A percentile compares a stretch with the other conserved stretches of the same genome.
These are phyloP conservation scores for Microascus cirrosus DNA, from an alignment of 2,329 filamentous ascomycete genomes.

Conservation along the genomic window DNA sequence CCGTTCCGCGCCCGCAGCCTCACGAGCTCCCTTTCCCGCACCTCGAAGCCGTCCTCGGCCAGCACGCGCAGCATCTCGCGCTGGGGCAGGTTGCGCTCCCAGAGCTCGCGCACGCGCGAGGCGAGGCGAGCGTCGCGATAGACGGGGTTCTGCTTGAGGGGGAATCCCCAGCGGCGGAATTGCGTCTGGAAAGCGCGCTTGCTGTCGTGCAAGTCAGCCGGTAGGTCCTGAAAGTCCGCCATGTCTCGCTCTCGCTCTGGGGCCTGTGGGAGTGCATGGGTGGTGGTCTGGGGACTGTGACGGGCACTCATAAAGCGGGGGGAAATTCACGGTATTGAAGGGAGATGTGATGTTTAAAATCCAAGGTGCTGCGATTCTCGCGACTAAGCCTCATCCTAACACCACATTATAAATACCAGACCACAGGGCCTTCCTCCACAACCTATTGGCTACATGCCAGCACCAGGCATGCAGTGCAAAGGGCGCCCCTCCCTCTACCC, in stretches of 20 bases:
- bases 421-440: neutral
- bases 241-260: conserved; percentile 8
- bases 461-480: neutral
- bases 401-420: neutral
- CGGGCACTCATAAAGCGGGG: too few species aligned
- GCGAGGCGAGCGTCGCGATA: conserved; percentile 60
- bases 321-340: too few species aligned
- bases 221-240: conserved; percentile 1
- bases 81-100: conserved; percentile 63
- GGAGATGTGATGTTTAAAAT: neutral
- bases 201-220: conserved; percentile 26
- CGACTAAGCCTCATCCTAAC: neutral
- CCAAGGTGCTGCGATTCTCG: neutral
- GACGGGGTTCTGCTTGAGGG: conserved; percentile 59
- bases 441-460: neutral
- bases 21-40: conserved; percentile 61
- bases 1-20: conserved; percentile 58
- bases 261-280: neutral
- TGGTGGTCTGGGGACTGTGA: neutral
- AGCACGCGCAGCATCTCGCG: conserved; percentile 63
- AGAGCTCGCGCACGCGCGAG: conserved; percentile 61
- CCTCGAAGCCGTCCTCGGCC: conserved; percentile 60
- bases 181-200: conserved; percentile 68
- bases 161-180: conserved; percentile 71
- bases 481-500: neutral